Evolutionary conservation across 1,284 basidiomycete species (phyloP).

Genomic region (Cryptococcus sp.): DNA sequence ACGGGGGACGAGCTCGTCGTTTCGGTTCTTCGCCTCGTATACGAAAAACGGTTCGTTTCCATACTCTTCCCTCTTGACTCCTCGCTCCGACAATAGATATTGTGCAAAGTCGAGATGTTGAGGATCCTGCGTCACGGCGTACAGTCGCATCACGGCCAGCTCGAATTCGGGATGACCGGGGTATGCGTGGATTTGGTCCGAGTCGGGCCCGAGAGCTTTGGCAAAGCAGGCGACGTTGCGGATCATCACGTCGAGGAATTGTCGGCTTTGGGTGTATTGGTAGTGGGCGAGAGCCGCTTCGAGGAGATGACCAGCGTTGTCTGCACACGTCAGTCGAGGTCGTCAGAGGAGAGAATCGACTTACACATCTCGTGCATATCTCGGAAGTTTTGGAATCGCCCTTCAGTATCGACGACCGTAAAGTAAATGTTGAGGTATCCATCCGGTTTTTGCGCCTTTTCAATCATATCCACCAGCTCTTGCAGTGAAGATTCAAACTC

Average conservation of each 20-base stretch:
- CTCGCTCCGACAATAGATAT: conserved; percentile 27
- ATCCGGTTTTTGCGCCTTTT: conserved; percentile 27
- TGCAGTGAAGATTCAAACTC: conserved; percentile 20
- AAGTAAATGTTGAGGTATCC: conserved; percentile 37
- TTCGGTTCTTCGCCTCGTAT: conserved; percentile 20
- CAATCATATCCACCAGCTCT: conserved; percentile 31
- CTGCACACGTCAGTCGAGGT: conserved; percentile 5
- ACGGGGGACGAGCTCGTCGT: conserved; percentile 8
- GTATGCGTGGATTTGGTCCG: conserved; percentile 25
- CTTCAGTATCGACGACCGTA: conserved; percentile 26
- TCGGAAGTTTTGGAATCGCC: conserved; percentile 29
- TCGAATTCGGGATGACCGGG: conserved; percentile 38
- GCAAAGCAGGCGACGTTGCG: conserved; percentile 32
- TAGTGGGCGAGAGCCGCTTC: conserved; percentile 32
- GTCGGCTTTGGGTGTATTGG: conserved; percentile 21
- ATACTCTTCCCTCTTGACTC: conserved; percentile 18
- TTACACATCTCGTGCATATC: conserved; percentile 38
- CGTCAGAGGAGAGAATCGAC: conserved; percentile 3
- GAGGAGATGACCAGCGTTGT: conserved; percentile 33
- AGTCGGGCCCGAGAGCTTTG: conserved; percentile 17
- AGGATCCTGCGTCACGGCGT: conserved; percentile 24
- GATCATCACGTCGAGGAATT: conserved; percentile 35
- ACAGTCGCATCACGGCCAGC: conserved; percentile 30
- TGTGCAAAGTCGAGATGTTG: conserved; percentile 23
- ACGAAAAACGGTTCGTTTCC: conserved; percentile 21